Base-by-base conservation (phyloP, 179 eudicot genomes). In the Dionaea muscipula region DNA sequence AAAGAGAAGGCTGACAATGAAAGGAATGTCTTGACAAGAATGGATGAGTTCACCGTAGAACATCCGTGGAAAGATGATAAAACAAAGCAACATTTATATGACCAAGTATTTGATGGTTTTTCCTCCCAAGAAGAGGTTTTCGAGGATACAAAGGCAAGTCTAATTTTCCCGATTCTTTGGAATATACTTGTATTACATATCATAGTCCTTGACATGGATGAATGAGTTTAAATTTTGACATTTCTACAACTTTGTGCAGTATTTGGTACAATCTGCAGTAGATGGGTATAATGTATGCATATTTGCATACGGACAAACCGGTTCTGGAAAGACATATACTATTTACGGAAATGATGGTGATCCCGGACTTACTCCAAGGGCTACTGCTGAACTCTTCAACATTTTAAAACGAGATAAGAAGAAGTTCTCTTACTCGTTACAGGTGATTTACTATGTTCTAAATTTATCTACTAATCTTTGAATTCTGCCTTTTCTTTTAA, bases 231-330 rank as follows among this genome's bases (percentile, higher is more conserved):
- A 43, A 11, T 22, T 19, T 15, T 53, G 24, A 0, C 19, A 51
- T 56, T 50, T 25, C 28, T 40, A 31, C 23, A 31, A 22, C 11
- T 19, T 26, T 51, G 23, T 73, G 77, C 84, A 93, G 99, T 93
- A 88, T 69, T 59, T 93, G 75, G 95, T 93, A 57, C 99, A 93
- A 69, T 93, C 99, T 47, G 96, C 96, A 37, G 85, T 85, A 9
- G 99, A 93, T 66, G 99, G 99, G 41, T 93, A 76, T 37, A 93
- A 93, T 58, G 99, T 93, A 1, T 93, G 99, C 76, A 89, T 93
- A 63, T 93, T 93, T 80, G 99, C 99, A 36, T 93, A 93, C 68
- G 99, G 99, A 14, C 99, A 93, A 82, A 93, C 99, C 64, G 99
- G 99, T 67, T 93, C 99, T 7, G 99, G 99, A 46, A 93, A 93